Conservation (phyloP, 164 flowering plant genomes). For the Chimonanthus salicifolius region DNA sequence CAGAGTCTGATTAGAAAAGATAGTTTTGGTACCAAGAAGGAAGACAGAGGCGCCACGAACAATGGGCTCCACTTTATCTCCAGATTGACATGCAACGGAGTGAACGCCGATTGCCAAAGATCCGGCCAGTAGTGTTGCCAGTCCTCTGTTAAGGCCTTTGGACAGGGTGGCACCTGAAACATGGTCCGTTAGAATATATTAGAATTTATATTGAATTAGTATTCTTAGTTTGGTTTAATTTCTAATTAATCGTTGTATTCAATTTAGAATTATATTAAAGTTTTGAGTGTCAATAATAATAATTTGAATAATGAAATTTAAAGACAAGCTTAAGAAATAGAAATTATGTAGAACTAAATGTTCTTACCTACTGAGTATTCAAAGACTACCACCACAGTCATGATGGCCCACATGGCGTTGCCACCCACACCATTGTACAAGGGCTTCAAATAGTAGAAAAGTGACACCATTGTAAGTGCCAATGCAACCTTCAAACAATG, state of each 20-base stretch:
- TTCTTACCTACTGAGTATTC: constrained; percentile 65
- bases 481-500: constrained; percentile 72
- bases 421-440: constrained; percentile 75
- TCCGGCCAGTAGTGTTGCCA: constrained; percentile 62
- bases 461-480: constrained; percentile 63
- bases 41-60: constrained; percentile 54
- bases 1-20: not conserved
- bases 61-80: constrained; percentile 51
- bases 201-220: no score
- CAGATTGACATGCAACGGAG: constrained; percentile 51
- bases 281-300: no score
- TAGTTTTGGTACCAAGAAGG: constrained; percentile 39
- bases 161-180: constrained; percentile 59
- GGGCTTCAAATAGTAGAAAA: constrained; percentile 73
- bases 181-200: not conserved
- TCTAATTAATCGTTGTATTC: no score
- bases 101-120: constrained; percentile 59
- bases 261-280: no score
- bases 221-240: no score
- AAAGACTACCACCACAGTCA: constrained; percentile 83
- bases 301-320: no score
- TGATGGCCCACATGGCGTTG: constrained; percentile 79
- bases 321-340: no score
- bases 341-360: not conserved
- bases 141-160: constrained; percentile 55